phyloP scores from a whole-genome alignment of 192 early-diverging fungal species.

The Geosiphon pyriformis region DNA sequence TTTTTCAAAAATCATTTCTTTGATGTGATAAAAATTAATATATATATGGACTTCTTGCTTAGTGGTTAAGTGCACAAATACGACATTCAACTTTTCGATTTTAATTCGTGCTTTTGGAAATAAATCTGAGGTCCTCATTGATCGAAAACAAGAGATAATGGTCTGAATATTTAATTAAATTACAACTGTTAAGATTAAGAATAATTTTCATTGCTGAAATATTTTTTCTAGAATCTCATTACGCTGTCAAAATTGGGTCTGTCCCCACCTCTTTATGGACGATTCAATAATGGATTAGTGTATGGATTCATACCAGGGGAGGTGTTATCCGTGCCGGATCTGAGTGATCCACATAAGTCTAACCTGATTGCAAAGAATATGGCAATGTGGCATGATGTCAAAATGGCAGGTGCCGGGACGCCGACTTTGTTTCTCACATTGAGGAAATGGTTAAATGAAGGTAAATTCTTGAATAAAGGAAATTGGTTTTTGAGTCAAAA shows the following conservation, averaged over 20 bases:
- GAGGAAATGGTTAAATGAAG: slow-evolving; percentile 63
- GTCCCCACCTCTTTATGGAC: slow-evolving; percentile 74
- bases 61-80: slow-evolving; percentile 71
- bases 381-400: slow-evolving; percentile 69
- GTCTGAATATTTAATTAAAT: slow-evolving; percentile 50
- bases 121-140: slow-evolving; percentile 81
- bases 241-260: slow-evolving; percentile 62
- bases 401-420: slow-evolving; percentile 29
- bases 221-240: slow-evolving; percentile 65
- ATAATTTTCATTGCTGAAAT: not conserved
- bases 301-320: slow-evolving; percentile 83
- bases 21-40: too few species aligned
- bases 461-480: too few species aligned
- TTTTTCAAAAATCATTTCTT: slow-evolving; percentile 1
- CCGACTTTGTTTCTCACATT: slow-evolving; percentile 68
- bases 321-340: slow-evolving; percentile 65
- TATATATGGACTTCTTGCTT: too few species aligned
- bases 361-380: slow-evolving; percentile 70
- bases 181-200: not conserved
- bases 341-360: slow-evolving; percentile 69
- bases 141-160: slow-evolving; percentile 77
- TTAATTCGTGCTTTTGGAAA: slow-evolving; percentile 88
- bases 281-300: slow-evolving; percentile 87
- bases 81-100: slow-evolving; percentile 48
- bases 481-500: too few species aligned